phyloP scores from a whole-genome alignment of 2,329 filamentous ascomycete genomes.

The Dendrostoma leiphaemia region DNA sequence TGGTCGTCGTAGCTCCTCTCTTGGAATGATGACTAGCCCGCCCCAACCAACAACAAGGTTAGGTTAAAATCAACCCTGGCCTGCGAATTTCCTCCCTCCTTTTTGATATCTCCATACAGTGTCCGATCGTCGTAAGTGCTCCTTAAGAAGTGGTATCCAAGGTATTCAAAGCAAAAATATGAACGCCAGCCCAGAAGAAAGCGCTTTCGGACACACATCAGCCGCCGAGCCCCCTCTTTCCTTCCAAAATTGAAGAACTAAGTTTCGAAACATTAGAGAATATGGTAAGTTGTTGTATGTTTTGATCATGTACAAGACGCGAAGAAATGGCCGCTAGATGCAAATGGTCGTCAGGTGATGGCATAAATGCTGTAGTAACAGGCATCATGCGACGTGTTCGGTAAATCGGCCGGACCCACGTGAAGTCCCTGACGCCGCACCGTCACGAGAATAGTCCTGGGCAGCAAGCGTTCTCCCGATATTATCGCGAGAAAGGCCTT shows the following conservation, averaged over 20 bases:
- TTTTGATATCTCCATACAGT: slow-evolving; percentile 11
- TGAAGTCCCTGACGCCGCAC: slow-evolving; percentile 10
- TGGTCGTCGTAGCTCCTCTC: background rate
- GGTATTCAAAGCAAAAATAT: slow-evolving; percentile 15
- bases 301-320: slow-evolving; percentile 17
- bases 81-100: slow-evolving; percentile 3
- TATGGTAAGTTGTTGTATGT: slow-evolving; percentile 16
- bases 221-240: slow-evolving; percentile 3
- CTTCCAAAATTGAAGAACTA: background rate
- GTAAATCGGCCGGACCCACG: slow-evolving; percentile 16
- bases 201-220: slow-evolving; percentile 16
- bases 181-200: slow-evolving; percentile 15
- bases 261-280: slow-evolving; percentile 19
- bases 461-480: slow-evolving; percentile 16
- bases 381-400: slow-evolving; percentile 14
- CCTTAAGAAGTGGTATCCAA: slow-evolving; percentile 20
- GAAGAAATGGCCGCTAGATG: background rate
- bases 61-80: slow-evolving; percentile 5
- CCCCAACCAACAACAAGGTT: slow-evolving; percentile 1
- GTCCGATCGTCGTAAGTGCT: slow-evolving; percentile 15
- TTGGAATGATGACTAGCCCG: slow-evolving; percentile 6
- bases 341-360: background rate
- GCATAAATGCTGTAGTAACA: background rate
- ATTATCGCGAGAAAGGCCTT: background rate
- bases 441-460: slow-evolving; percentile 15